These are phyloP conservation scores for Gliomastix tumulicola DNA, from an alignment of 2,329 filamentous ascomycete species.

Conservation along the genomic window DNA sequence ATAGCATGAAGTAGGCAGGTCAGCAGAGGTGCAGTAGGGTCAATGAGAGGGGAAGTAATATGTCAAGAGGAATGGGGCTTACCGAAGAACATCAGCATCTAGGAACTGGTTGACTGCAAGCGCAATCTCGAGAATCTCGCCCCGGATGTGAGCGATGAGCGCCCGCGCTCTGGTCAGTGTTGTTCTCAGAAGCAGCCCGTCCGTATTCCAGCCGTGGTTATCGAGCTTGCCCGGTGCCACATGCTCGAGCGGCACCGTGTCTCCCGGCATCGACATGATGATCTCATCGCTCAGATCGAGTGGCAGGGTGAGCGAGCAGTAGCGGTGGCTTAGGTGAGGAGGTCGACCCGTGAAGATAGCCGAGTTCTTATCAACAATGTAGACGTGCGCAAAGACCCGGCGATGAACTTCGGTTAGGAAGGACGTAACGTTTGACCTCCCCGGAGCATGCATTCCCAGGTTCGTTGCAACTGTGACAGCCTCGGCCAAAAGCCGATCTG, in stretches of 20 bases:
- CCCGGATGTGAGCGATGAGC: slow-evolving; percentile 13
- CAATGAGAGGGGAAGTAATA: too few species aligned
- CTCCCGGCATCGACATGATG: slow-evolving; percentile 19
- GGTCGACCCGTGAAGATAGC: slow-evolving; percentile 34
- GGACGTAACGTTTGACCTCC: slow-evolving; percentile 4
- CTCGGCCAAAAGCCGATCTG: too few species aligned
- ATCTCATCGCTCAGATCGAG: slow-evolving; percentile 29
- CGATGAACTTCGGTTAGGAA: slow-evolving; percentile 5
- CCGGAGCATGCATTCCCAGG: slow-evolving; percentile 7
- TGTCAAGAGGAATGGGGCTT: too few species aligned
- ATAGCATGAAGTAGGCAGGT: too few species aligned
- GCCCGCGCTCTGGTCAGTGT: slow-evolving; percentile 18
- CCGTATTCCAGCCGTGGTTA: slow-evolving; percentile 28
- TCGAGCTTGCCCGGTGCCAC: slow-evolving; percentile 16
- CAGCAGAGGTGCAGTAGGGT: too few species aligned
- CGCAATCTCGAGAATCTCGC: slow-evolving; percentile 19
- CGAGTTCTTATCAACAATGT: slow-evolving; percentile 25
- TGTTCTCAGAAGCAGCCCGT: slow-evolving; percentile 17
- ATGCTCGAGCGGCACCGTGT: slow-evolving; percentile 10
- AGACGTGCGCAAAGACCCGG: slow-evolving; percentile 21
- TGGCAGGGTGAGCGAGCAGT: slow-evolving; percentile 27
- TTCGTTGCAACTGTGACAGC: slow-evolving; percentile 6
- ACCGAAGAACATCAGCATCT: too few species aligned
- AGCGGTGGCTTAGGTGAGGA: slow-evolving; percentile 25
- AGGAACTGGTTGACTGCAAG: too few species aligned